Conservation (phyloP, 805 yeast genomes). For the Candida palmyrensis region DNA sequence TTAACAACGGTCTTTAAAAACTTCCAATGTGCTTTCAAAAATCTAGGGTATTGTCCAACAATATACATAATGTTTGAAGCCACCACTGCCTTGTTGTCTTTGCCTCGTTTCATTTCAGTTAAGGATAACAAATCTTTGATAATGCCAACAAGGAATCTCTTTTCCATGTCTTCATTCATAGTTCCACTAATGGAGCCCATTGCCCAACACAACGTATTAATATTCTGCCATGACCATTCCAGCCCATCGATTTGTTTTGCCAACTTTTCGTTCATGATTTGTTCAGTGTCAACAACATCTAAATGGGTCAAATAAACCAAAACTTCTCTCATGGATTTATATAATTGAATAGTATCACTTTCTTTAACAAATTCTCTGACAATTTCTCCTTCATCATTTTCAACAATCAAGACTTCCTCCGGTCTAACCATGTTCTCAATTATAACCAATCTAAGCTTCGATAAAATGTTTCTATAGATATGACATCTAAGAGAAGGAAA, state of each 20-base stretch:
- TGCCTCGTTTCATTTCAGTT: constrained; percentile 95
- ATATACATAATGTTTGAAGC: constrained; percentile 99
- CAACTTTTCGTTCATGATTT: constrained; percentile 87
- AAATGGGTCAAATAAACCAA: constrained; percentile 92
- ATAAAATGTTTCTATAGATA: constrained; percentile 69
- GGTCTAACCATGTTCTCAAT: constrained; percentile 98
- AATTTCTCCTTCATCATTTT: constrained; percentile 98
- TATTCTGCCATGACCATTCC: constrained; percentile 99
- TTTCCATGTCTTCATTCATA: constrained; percentile 97
- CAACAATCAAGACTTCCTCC: constrained; percentile 94
- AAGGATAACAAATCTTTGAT: constrained; percentile 87
- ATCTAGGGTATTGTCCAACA: constrained; percentile 98
- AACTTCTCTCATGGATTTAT: constrained; percentile 94
- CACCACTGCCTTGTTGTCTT: constrained; percentile 97
- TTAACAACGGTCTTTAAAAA: constrained; percentile 92
- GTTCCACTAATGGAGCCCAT: constrained; percentile 98
- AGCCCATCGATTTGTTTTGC: constrained; percentile 91
- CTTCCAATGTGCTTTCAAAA: constrained; percentile 97
- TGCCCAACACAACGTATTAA: constrained; percentile 98
- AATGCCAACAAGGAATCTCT: constrained; percentile 86
- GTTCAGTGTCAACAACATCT: constrained; percentile 90
- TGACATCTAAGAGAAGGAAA: constrained; percentile 86
- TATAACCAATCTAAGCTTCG: constrained; percentile 84
- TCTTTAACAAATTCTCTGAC: constrained; percentile 96
- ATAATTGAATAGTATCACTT: constrained; percentile 92